phyloP scores from a whole-genome alignment of 805 yeast genomes.

The Grigorovia transvaalensis region DNA sequence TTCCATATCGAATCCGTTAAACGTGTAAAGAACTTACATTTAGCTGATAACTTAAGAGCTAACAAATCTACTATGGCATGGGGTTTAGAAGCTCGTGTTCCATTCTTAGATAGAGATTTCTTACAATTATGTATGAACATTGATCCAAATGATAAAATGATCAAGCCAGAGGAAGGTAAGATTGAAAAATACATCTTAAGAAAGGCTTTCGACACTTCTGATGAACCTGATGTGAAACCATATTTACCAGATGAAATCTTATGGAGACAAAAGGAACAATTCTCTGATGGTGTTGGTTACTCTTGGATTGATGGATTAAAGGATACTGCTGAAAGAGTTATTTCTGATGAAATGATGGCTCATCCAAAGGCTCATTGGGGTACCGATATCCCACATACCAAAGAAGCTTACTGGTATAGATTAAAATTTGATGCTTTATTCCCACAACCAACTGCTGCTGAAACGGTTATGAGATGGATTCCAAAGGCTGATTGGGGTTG shows the following conservation, averaged over 20 bases:
- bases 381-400: slow-evolving; percentile 83
- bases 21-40: slow-evolving; percentile 95
- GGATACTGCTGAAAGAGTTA: slow-evolving; percentile 81
- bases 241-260: slow-evolving; percentile 93
- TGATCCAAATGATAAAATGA: slow-evolving; percentile 85
- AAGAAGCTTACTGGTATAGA: slow-evolving; percentile 99
- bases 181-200: slow-evolving; percentile 95
- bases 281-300: slow-evolving; percentile 98
- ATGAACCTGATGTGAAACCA: slow-evolving; percentile 66
- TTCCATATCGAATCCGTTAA: slow-evolving; percentile 94
- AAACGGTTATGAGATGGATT: slow-evolving; percentile 98
- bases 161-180: slow-evolving; percentile 54
- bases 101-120: slow-evolving; percentile 92
- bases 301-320: slow-evolving; percentile 98
- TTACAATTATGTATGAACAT: slow-evolving; percentile 89
- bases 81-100: slow-evolving; percentile 99
- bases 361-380: slow-evolving; percentile 96
- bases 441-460: slow-evolving; percentile 85
- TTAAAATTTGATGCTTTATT: slow-evolving; percentile 88
- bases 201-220: slow-evolving; percentile 93
- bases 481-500: slow-evolving; percentile 99
- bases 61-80: slow-evolving; percentile 99
- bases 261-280: slow-evolving; percentile 99
- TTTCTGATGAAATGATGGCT: slow-evolving; percentile 84
- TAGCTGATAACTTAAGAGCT: slow-evolving; percentile 96